Evolutionary conservation across 441 rosid genomes (phyloP).

Genomic region (Hura crepitans): DNA sequence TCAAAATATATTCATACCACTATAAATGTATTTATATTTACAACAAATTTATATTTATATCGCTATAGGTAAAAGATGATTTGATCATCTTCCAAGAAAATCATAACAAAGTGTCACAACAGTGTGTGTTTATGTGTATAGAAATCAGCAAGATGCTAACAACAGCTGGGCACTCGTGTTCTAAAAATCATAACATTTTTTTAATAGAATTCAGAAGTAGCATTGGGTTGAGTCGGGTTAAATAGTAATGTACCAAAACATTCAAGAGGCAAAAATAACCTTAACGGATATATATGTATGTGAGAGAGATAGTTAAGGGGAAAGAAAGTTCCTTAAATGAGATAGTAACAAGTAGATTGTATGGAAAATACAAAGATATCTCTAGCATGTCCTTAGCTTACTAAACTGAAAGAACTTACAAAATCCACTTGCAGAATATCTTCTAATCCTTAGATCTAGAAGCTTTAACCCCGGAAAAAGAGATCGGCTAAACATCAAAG

Average conservation of each 20-base stretch:
- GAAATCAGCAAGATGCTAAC: no score
- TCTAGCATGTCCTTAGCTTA: background rate
- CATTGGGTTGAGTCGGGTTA: constrained; percentile 27
- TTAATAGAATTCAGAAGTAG: no score
- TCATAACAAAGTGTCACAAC: no score
- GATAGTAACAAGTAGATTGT: constrained; percentile 9
- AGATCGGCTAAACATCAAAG: background rate
- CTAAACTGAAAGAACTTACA: constrained; percentile 25
- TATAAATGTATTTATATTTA: no score
- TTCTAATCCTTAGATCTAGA: constrained; percentile 53
- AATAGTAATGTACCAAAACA: constrained; percentile 22
- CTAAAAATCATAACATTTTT: no score
- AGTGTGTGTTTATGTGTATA: no score
- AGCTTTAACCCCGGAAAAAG: constrained; percentile 26
- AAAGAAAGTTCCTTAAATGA: background rate
- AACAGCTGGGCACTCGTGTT: no score
- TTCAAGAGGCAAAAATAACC: constrained; percentile 17
- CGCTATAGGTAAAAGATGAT: no score
- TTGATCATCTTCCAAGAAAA: no score
- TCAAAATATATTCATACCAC: no score
- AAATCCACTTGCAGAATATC: constrained; percentile 8
- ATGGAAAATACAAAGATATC: constrained; percentile 15
- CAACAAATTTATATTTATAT: no score
- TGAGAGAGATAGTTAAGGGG: no score
- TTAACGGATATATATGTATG: background rate